Evolutionary conservation across 164 flowering plant genomes (phyloP), one percentile per base, ranked within the genome.

Genomic region (Hamamelis virginiana): DNA sequence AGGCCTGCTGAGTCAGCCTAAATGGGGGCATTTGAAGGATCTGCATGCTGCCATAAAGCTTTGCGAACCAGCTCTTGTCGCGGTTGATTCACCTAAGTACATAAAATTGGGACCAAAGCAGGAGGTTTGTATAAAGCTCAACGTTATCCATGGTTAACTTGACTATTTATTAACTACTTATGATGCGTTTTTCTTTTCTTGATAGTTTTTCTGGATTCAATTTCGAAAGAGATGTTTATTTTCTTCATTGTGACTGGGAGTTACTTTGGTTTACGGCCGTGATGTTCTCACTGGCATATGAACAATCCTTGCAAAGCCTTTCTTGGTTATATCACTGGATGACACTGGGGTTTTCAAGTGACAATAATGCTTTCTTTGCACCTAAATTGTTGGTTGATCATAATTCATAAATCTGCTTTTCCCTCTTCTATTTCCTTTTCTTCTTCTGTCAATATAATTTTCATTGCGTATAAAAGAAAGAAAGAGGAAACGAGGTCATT

Each of bases 21-120:
- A 92, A 76, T 95, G 99, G 99, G 97, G 98, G 19, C 99, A 95
- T 75, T 78, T 95, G 81, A 91, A 84, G 76, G 96, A 92, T 82
- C 82, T 95, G 33, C 99, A 95, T 85, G 86, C 90, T 69, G 96
- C 93, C 26, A 81, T 95, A 75, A 92, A 86, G 89, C 96, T 91
- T 53, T 95, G 98, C 80, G 98, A 95, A 76, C 85, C 86, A 67
- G 97, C 99, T 69, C 75, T 95, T 43, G 87, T 91, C 66, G 81
- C 93, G 69, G 91, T 83, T 75, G 84, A 87, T 70, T 81, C 92
- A 48, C 84, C 97, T 41, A 82, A 80, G 64, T 90, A 91, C 68
- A 77, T 85, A 46, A 80, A 77, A 68, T 67, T 94, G 82, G 98
- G 98, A 60, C 82, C 91, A 46, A 80, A 65, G 53, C 98, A 94